Evolutionary conservation across 306 rosid genomes (phyloP).

Genomic region (Rosa lucieae): DNA sequence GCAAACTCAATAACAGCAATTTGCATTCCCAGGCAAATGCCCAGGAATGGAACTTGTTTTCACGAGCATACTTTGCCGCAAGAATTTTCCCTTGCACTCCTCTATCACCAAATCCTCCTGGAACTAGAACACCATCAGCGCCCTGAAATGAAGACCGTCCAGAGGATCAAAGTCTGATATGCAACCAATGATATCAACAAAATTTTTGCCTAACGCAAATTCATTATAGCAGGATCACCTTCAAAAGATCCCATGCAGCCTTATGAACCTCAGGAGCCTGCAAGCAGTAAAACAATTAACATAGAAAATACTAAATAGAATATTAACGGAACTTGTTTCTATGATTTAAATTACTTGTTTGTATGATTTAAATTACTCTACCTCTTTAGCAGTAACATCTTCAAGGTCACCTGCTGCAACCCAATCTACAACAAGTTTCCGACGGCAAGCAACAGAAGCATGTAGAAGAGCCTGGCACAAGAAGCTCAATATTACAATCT

Average conservation of each 20-base stretch:
- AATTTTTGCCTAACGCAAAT: conserved; percentile 4
- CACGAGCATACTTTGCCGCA: conserved; percentile 82
- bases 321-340: background rate
- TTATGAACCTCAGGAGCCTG: conserved; percentile 64
- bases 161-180: conserved; percentile 9
- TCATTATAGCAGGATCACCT: conserved; percentile 44
- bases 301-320: conserved; percentile 13
- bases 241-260: conserved; percentile 79
- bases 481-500: conserved; percentile 27
- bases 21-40: conserved; percentile 89
- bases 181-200: conserved; percentile 11
- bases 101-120: conserved; percentile 92
- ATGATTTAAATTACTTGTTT: conserved; percentile 8
- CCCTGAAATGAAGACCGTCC: conserved; percentile 50
- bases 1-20: conserved; percentile 85
- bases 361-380: conserved; percentile 26
- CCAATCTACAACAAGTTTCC: conserved; percentile 74
- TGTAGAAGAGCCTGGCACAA: conserved; percentile 73
- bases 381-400: conserved; percentile 55
- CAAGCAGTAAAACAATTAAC: conserved; percentile 25
- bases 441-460: conserved; percentile 66
- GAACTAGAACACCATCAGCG: conserved; percentile 81
- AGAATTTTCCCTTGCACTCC: conserved; percentile 90
- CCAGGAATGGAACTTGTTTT: conserved; percentile 66
- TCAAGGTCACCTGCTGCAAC: conserved; percentile 84